A percentile compares a stretch with the other conserved stretches of the same genome.
These are phyloP conservation scores for Juncus effusus DNA, from an alignment of 176 grass and related monocot species.

Conservation along the genomic window DNA sequence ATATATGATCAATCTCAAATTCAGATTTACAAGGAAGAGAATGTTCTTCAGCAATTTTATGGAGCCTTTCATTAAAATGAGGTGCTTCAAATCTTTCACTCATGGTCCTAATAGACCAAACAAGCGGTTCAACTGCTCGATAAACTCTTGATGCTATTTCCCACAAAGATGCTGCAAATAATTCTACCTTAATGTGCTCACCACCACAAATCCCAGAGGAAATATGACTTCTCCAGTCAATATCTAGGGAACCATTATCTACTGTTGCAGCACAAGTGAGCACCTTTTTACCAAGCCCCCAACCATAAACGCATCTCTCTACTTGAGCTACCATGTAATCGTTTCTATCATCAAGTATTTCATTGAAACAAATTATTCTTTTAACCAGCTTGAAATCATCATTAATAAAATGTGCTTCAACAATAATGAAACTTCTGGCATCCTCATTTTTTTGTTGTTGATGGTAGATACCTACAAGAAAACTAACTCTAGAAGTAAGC, in stretches of 20 bases:
- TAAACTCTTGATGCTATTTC: neutral
- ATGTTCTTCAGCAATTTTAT: neutral
- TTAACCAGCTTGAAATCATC: slow-evolving; percentile 7
- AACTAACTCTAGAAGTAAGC: slow-evolving; percentile 12
- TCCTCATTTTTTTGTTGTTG: neutral
- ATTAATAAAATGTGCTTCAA: slow-evolving; percentile 18
- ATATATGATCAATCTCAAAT: neutral
- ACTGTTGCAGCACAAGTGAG: neutral
- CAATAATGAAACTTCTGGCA: neutral
- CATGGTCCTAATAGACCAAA: neutral
- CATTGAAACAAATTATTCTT: slow-evolving; percentile 1
- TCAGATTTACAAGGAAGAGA: neutral
- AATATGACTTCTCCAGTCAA: neutral
- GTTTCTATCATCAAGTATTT: neutral
- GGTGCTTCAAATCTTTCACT: neutral
- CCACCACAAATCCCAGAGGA: neutral
- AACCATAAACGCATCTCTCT: neutral
- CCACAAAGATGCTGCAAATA: neutral
- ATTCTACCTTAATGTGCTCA: neutral
- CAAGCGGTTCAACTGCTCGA: neutral
- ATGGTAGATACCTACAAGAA: neutral
- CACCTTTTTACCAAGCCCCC: neutral
- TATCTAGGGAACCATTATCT: neutral
- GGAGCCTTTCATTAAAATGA: neutral
- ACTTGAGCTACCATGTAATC: neutral